phyloP scores from a whole-genome alignment of 352 stramenopile species.

The Phytopythium oedochilum region DNA sequence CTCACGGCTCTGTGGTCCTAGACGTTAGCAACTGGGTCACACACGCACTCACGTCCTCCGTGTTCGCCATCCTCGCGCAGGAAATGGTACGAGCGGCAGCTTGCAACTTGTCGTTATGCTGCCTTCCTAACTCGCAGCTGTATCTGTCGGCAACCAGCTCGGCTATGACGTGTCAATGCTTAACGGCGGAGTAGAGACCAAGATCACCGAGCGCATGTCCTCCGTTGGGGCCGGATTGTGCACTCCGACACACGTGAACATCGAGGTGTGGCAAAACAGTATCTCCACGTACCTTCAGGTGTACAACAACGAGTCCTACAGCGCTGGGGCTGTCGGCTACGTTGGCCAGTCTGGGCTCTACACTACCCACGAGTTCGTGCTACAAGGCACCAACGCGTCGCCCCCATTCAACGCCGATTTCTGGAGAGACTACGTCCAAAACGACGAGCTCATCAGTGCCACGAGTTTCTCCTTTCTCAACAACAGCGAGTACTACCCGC shows the following conservation, averaged over 20 bases:
- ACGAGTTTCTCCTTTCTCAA: constrained; percentile 17
- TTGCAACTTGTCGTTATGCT: no score
- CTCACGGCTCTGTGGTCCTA: no score
- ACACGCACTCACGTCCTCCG: constrained; percentile 26
- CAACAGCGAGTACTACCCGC: constrained; percentile 31
- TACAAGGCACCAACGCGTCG: constrained; percentile 6
- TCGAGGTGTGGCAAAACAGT: constrained; percentile 42
- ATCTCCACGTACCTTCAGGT: constrained; percentile 24
- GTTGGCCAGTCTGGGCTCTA: constrained; percentile 39
- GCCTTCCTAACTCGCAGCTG: no score
- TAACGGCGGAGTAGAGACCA: not conserved
- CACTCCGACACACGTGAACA: constrained; percentile 49
- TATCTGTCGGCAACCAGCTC: not conserved
- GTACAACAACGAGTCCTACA: constrained; percentile 54
- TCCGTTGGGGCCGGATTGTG: constrained; percentile 26
- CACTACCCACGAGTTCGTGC: constrained; percentile 33
- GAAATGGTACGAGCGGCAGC: constrained; percentile 26
- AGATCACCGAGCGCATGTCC: constrained; percentile 27
- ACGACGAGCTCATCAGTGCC: constrained; percentile 27
- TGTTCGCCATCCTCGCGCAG: constrained; percentile 39
- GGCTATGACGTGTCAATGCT: constrained; percentile 30
- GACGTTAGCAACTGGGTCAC: constrained; percentile 34
- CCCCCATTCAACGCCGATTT: constrained; percentile 29
- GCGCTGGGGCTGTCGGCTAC: constrained; percentile 29
- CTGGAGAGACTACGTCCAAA: constrained; percentile 43